Conservation (phyloP, 1,284 basidiomycete genomes). For the Ganoderma meredithae region DNA sequence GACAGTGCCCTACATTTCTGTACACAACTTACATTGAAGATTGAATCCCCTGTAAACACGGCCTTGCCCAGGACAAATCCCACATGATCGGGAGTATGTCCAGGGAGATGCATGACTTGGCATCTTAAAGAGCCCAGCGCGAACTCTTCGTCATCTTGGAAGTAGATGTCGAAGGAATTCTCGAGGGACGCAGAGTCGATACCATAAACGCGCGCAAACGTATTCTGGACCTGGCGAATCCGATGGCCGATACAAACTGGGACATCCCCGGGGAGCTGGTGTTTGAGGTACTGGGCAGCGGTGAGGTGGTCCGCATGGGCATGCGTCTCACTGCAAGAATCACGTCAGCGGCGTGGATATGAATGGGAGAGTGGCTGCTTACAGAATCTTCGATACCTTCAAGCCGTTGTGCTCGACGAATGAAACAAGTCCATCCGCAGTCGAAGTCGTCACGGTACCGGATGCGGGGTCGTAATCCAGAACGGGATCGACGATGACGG, state of each 20-base stretch:
- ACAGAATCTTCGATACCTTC: conserved; percentile 46
- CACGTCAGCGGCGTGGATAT: conserved; percentile 3
- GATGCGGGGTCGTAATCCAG: conserved; percentile 48
- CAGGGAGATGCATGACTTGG: conserved; percentile 46
- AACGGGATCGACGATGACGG: conserved; percentile 48
- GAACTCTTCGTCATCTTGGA: conserved; percentile 48
- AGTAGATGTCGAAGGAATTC: conserved; percentile 45
- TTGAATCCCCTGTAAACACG: conserved; percentile 51
- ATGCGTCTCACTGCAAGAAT: conserved; percentile 46
- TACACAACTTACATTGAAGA: conserved; percentile 46
- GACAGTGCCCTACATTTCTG: background rate
- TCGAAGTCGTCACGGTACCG: conserved; percentile 43
- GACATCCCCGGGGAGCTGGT: conserved; percentile 39
- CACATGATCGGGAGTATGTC: conserved; percentile 49
- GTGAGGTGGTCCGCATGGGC: conserved; percentile 53
- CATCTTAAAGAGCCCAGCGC: conserved; percentile 43
- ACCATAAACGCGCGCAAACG: conserved; percentile 47
- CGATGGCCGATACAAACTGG: conserved; percentile 49
- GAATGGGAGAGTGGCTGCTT: conserved; percentile 21
- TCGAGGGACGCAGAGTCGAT: conserved; percentile 39
- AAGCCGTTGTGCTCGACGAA: conserved; percentile 44
- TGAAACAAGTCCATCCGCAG: conserved; percentile 45
- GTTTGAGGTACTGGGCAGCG: conserved; percentile 48
- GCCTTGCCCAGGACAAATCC: conserved; percentile 49
- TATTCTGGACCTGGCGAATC: conserved; percentile 47